Percentiles rank a stretch among this genome's conserved stretches.
phyloP scores from a whole-genome alignment of 2,329 filamentous ascomycete species.

The Trichoderma breve region DNA sequence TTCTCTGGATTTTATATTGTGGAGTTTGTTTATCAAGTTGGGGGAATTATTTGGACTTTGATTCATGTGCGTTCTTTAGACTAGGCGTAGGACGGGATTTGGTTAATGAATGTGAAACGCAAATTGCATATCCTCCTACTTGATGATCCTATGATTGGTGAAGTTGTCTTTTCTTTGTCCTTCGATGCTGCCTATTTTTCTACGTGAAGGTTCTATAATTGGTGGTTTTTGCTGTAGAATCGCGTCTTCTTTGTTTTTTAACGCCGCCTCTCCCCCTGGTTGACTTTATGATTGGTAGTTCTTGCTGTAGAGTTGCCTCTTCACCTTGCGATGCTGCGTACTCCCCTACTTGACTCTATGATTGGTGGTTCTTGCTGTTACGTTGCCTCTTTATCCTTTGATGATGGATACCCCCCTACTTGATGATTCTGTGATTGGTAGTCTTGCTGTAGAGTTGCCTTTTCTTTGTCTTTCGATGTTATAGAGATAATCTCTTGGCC shows the following conservation, averaged over 20 bases:
- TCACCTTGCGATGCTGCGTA: background rate
- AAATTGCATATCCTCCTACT: background rate
- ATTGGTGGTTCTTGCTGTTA: background rate
- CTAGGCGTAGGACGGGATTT: background rate
- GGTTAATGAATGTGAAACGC: background rate
- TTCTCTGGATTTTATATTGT: background rate
- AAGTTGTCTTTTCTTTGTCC: background rate
- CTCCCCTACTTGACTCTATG: background rate
- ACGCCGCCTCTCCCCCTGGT: too few species aligned
- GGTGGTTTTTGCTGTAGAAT: background rate
- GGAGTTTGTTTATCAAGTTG: background rate
- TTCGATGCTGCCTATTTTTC: background rate
- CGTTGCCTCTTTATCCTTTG: background rate
- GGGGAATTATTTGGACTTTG: background rate
- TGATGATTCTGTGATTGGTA: too few species aligned
- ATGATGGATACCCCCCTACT: too few species aligned
- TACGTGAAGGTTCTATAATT: background rate
- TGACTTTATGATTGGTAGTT: too few species aligned
- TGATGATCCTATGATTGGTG: background rate
- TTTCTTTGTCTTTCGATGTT: background rate
- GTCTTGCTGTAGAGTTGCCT: too few species aligned
- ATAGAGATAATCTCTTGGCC: background rate
- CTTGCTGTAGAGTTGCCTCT: background rate
- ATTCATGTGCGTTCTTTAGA: background rate
- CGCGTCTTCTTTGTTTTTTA: too few species aligned